phyloP scores from a whole-genome alignment of 805 yeast genomes.

The Kazachstania africana region DNA sequence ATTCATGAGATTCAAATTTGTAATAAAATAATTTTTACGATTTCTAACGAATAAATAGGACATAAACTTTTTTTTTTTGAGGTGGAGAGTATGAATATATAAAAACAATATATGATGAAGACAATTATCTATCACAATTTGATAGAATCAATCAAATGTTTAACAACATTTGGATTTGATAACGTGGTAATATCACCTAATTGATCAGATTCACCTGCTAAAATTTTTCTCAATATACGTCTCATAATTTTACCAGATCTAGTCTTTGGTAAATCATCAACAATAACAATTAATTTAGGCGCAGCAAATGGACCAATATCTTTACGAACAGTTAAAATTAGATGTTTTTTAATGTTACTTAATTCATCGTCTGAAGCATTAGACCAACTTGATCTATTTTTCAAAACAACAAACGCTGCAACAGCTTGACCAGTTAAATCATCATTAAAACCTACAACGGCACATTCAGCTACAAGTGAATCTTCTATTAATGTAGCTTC shows the following conservation, averaged over 20 bases:
- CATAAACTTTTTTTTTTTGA: no score
- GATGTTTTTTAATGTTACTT: constrained; percentile 45
- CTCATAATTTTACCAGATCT: constrained; percentile 84
- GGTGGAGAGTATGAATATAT: neutral
- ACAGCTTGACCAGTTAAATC: constrained; percentile 83
- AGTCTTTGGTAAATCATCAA: constrained; percentile 72
- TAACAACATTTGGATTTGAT: constrained; percentile 65
- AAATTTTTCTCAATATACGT: constrained; percentile 67
- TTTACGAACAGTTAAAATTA: constrained; percentile 58
- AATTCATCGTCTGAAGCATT: constrained; percentile 33
- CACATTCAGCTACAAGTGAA: constrained; percentile 59
- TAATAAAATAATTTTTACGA: no score
- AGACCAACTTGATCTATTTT: constrained; percentile 32
- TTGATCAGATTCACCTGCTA: constrained; percentile 68
- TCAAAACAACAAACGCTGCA: constrained; percentile 68
- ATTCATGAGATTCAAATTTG: no score
- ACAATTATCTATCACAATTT: constrained; percentile 13
- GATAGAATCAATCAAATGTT: constrained; percentile 47
- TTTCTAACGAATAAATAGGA: no score
- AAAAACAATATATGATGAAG: no score
- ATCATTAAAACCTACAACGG: constrained; percentile 75
- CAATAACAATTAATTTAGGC: constrained; percentile 62
- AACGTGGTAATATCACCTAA: constrained; percentile 70
- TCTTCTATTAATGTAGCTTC: constrained; percentile 75
- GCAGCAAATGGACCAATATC: constrained; percentile 84